Evolutionary conservation across 768 basidiomycete genomes (phyloP), one percentile per base, ranked within the genome.

Genomic region (Boletus coccyginus): DNA sequence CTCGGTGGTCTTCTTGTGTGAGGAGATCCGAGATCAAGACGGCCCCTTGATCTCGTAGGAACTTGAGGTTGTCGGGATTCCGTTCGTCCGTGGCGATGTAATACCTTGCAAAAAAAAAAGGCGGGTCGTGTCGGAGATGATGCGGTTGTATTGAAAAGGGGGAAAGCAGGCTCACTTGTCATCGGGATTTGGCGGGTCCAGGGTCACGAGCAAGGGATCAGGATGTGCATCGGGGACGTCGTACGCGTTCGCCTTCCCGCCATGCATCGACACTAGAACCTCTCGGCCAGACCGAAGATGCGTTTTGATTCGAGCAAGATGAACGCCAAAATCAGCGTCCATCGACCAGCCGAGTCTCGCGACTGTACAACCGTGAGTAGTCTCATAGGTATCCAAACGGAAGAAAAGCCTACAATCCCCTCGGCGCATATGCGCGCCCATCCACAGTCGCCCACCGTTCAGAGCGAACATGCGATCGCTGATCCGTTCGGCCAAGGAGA

Each of bases 1-100:
- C 61, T 9, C 69, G 68, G 2, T 70, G 67, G 52, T 80, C 78
- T 24, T 77, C 73, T n/a, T 65, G 58, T 2, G 77, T 78, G 45
- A 80, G 62, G 7, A 80, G 63, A 57, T 81, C 78, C 14, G 66
- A 36, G 54, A 81, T 64, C 52, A 81, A 55, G 11, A 81, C 42
- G 3, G 70, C 79, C 17, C 77, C 76, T 19, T 72, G 65, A 3
- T 65, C 60, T 24, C 66, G 59, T 14, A 80, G 62, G 49, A 68
- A 69, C 10, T 62, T 27, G 11, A 78, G 63, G 16, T 67, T 70
- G 0, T 60, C 60, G 0, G 70, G 64, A 52, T 70, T 62, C 32
- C 78, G 76, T 56, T 80, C 79, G 53, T 80, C 78, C 21, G 73
- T 76, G n/a, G 73, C 74, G 10, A 75, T 63, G 50, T 70, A 74